Percentiles rank a stretch among this genome's conserved stretches.
Evolutionary conservation across 345 rosid genomes (phyloP).

Genomic region (Salix brachista): DNA sequence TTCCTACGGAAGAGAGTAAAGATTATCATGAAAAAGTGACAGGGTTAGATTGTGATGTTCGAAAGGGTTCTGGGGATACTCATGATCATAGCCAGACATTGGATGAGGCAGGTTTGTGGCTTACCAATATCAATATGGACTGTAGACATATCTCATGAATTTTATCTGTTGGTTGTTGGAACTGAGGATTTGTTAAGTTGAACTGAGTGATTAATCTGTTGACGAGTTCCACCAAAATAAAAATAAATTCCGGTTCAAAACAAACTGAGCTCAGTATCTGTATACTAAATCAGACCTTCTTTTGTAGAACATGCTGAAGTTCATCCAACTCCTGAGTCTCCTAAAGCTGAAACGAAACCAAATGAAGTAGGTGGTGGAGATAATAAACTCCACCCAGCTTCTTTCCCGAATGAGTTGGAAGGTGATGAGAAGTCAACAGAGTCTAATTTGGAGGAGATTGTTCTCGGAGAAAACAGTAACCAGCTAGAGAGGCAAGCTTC

Average conservation of each 20-base stretch:
- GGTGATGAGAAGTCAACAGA: constrained; percentile 10
- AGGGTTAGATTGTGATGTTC: constrained; percentile 8
- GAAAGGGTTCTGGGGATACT: constrained; percentile 5
- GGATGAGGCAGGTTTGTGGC: constrained; percentile 14
- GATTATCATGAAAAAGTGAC: constrained; percentile 13
- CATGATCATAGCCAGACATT: constrained; percentile 3
- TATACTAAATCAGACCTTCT: background rate
- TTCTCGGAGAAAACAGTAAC: constrained; percentile 1
- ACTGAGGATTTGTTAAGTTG: background rate
- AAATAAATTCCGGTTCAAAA: background rate
- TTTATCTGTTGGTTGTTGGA: background rate
- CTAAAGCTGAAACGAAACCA: constrained; percentile 11
- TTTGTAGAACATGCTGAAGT: constrained; percentile 23
- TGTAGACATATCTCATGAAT: background rate
- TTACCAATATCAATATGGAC: background rate
- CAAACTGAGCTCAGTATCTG: background rate
- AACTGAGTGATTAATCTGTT: background rate
- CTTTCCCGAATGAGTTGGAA: constrained; percentile 7
- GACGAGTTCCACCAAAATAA: background rate
- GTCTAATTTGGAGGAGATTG: constrained; percentile 6
- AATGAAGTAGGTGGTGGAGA: constrained; percentile 12
- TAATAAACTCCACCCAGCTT: constrained; percentile 7
- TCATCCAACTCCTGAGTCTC: constrained; percentile 16
- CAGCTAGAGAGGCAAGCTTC: constrained; percentile 19
- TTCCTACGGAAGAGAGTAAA: constrained; percentile 10